Percentiles rank a stretch among this genome's conserved stretches.
Evolutionary conservation across 129 eudicot genomes (phyloP).

Genomic region (Flaveria bidentis): DNA sequence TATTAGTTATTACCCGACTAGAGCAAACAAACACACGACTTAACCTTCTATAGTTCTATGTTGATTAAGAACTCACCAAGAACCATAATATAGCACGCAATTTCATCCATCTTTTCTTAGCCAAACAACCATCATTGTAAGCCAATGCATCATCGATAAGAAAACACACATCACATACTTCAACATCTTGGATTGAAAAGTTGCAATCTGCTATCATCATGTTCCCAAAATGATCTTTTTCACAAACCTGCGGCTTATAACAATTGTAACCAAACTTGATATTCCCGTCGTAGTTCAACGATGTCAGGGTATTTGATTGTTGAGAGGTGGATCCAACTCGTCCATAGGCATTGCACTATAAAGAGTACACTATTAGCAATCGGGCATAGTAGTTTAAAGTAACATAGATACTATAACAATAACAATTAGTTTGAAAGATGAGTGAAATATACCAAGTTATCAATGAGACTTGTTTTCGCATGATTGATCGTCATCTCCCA

Average conservation of each 20-base stretch:
- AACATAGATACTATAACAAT: background rate
- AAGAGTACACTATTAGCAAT: background rate
- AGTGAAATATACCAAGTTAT: background rate
- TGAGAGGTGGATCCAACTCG: slow-evolving; percentile 24
- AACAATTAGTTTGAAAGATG: background rate
- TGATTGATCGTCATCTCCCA: slow-evolving; percentile 36
- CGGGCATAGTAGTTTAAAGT: background rate
- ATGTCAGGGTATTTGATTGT: background rate
- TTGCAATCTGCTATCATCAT: background rate
- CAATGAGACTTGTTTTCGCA: slow-evolving; percentile 30
- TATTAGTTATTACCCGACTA: background rate
- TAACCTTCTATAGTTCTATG: background rate
- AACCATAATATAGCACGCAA: background rate
- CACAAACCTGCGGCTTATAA: slow-evolving; percentile 24
- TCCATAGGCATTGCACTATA: slow-evolving; percentile 10
- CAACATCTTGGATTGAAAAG: slow-evolving; percentile 1
- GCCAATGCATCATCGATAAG: background rate
- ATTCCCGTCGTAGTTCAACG: background rate
- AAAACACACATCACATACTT: background rate
- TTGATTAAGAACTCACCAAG: background rate
- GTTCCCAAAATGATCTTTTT: background rate
- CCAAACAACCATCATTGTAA: background rate
- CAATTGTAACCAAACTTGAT: slow-evolving; percentile 1
- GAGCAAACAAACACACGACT: background rate
- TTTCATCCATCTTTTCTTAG: slow-evolving; percentile 5